A percentile compares a stretch with the other conserved stretches of the same genome.
phyloP scores from a whole-genome alignment of 352 stramenopile species.

The Phytophthora rubi region DNA sequence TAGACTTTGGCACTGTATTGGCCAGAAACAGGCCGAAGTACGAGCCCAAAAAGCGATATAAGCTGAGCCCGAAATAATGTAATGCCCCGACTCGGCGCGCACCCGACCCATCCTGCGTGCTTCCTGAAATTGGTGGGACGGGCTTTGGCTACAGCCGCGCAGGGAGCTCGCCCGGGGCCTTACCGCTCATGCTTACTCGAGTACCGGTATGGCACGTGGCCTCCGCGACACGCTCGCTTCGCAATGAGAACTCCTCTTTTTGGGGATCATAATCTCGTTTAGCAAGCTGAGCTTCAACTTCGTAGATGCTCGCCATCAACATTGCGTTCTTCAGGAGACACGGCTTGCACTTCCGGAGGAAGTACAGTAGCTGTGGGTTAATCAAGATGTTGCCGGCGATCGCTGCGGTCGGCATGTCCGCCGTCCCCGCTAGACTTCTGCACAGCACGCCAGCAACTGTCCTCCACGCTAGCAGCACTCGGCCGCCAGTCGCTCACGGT shows the following conservation, averaged over 20 bases:
- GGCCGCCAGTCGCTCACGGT: background rate
- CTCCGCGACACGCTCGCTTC: constrained; percentile 16
- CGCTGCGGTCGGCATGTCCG: constrained; percentile 5
- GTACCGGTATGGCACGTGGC: background rate
- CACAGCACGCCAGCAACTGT: background rate
- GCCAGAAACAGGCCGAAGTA: constrained; percentile 4
- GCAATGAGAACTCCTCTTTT: background rate
- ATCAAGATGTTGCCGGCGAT: constrained; percentile 12
- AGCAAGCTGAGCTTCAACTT: background rate
- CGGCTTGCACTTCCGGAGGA: constrained; percentile 7
- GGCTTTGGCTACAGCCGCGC: background rate
- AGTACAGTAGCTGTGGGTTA: constrained; percentile 13
- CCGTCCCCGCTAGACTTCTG: background rate
- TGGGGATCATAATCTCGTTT: background rate
- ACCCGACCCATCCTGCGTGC: constrained; percentile 2
- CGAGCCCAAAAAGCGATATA: constrained; percentile 26
- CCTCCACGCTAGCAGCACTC: background rate
- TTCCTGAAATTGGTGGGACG: background rate
- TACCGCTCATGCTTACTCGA: constrained; percentile 2
- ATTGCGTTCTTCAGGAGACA: background rate
- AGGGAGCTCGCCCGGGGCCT: background rate
- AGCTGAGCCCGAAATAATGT: constrained; percentile 29
- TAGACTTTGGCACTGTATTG: constrained; percentile 20
- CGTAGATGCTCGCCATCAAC: background rate
- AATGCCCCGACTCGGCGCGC: constrained; percentile 3